Evolutionary conservation across 495 filamentous ascomycete genomes (phyloP).

Genomic region (Penicillium egyptiacum): DNA sequence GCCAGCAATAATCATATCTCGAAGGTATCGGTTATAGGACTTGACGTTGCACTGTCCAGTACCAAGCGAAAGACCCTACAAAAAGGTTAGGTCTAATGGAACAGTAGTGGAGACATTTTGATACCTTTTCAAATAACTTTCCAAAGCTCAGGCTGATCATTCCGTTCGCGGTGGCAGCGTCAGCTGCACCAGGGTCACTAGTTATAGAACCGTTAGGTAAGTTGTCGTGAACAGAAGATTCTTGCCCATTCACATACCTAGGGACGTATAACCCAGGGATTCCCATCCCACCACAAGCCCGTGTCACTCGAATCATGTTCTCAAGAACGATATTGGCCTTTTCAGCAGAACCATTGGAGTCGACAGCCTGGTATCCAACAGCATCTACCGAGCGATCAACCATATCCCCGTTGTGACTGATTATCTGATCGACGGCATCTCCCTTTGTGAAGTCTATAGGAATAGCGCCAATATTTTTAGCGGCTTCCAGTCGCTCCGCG

Average conservation of each 20-base stretch:
- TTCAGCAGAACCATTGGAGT: conserved; percentile 42
- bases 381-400: conserved; percentile 56
- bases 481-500: conserved; percentile 48
- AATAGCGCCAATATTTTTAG: conserved; percentile 52
- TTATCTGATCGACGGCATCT: conserved; percentile 41
- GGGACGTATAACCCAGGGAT: conserved; percentile 48
- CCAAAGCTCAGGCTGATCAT: conserved; percentile 60
- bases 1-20: conserved; percentile 58
- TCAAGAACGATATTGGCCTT: conserved; percentile 46
- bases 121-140: conserved; percentile 61
- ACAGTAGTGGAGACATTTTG: background rate
- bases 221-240: background rate
- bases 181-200: conserved; percentile 44
- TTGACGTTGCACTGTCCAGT: conserved; percentile 64
- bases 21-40: conserved; percentile 56
- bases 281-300: conserved; percentile 48
- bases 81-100: background rate
- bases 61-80: conserved; percentile 46
- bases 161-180: conserved; percentile 48
- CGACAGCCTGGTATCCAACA: conserved; percentile 55
- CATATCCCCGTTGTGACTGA: conserved; percentile 40
- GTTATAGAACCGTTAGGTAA: background rate
- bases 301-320: conserved; percentile 49
- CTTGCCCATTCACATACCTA: conserved; percentile 21
- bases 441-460: conserved; percentile 40